Base-by-base conservation (phyloP, 176 grass and related monocot species). In the Juncus inflexus region DNA sequence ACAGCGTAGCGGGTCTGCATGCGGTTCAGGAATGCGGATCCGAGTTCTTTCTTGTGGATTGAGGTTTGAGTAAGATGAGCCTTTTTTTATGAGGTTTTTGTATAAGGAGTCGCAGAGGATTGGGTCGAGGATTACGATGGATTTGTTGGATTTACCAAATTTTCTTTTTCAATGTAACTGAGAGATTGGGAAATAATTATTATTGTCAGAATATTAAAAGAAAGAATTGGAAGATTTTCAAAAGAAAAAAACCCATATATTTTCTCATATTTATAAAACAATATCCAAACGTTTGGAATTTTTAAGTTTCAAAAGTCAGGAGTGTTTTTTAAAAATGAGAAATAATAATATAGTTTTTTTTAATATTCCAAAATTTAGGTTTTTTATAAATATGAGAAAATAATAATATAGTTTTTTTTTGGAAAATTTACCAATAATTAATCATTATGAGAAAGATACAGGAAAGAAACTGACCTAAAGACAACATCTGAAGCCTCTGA, bases 161-260 rank as follows among this genome's bases (percentile, higher is more conserved):
- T 96, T 83, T 91, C 92, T 62, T 96, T 96, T 74, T 96, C 92
- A 5, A 96, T 60, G 56, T 96, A 96, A 50, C 92, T 96, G 76
- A 58, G 70, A 56, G 37, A 37, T 45, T 35, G 57, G 53, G 16
- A 37, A 57, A 9, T 59, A 67, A 58, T 37, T 49, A 71, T 45
- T 42, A 14, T 28, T 28, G 19, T 28, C 19, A 70, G 4, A 40
- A 81, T 63, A 4, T 51, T 36, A 75, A 60, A 7, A 12, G 62
- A 43, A 42, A 45, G 16, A 40, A 57, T 62, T 50, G 50, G 2
- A 54, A 70, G 9, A 65, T 2, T 65, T 9, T 52, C 7, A 28
- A 28, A 28, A 28, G 19, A 28, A 28, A 28, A 28, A 28, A 28
- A n/a, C n/a, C 19, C 19, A 28, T 28, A 28, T 28, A 28, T 28